Conservation (phyloP, 306 rosid species). For the Begonia peltatifolia region DNA sequence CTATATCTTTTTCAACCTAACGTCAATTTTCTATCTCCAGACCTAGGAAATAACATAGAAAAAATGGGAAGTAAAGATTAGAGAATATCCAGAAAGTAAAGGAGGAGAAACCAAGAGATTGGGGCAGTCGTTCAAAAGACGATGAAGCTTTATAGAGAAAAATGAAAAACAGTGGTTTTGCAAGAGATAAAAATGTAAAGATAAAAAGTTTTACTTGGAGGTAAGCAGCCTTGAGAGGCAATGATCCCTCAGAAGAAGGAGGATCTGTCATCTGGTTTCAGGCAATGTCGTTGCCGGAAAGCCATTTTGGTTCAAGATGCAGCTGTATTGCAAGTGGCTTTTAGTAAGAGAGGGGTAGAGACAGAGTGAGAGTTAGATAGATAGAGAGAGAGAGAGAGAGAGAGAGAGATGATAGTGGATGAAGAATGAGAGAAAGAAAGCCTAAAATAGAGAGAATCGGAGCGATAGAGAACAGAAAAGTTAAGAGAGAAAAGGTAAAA, state of each 20-base stretch:
- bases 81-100: not conserved
- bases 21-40: constrained; percentile 6
- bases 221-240: not conserved
- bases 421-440: not conserved
- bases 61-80: not conserved
- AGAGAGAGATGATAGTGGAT: not conserved
- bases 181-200: not conserved
- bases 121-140: not conserved
- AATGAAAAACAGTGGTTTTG: not conserved
- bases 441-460: not conserved
- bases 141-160: not conserved
- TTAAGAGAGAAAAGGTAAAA: no score
- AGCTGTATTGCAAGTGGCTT: not conserved
- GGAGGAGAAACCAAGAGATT: not conserved
- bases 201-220: not conserved
- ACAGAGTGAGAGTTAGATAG: no score
- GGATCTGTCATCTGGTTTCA: not conserved
- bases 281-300: no score
- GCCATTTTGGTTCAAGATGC: not conserved
- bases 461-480: not conserved
- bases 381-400: not conserved
- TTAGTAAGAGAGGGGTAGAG: no score
- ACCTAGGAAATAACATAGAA: not conserved
- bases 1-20: constrained; percentile 6
- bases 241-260: not conserved